Base-by-base conservation (phyloP, 352 stramenopile species). In the Pythium scleroteichum region DNA sequence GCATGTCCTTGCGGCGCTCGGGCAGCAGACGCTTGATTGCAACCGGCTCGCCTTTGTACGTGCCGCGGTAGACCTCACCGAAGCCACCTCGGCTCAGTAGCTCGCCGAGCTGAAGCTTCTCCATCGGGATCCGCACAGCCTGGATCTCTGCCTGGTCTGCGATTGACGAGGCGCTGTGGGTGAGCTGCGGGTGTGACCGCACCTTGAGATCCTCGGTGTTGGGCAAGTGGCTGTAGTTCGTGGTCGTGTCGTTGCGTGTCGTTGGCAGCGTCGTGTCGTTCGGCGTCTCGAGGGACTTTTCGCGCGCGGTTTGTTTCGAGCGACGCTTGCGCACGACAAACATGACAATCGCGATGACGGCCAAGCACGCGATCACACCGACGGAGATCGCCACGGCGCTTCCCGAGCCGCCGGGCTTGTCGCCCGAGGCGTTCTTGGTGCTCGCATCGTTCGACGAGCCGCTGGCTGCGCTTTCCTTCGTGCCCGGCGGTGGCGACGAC, bases 131-230 rank as follows among this genome's bases (percentile, higher is more conserved):
- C 1, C 69, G 65, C 38, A 66, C 61, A 3, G 62, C 71, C 16
- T 52, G 40, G 59, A 81, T 68, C 23, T 68, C 56, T 16, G 71
- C 59, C 53, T 85, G 70, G 8, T 84, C 72, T 64, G 71, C 78
- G 24, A 58, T 19, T 6, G 55, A 23, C 1, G 55, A 56, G 7
- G 33, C 22, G 17, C 32, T 44, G 20, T 60, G 23, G 8, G 42
- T 41, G 4, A 20, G 38, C 24, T 59, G 12, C 13, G 19, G 26
- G 42, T 24, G 17, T 3, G 52, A 26, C 10, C 29, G 26, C 19
- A 63, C 24, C 16, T 38, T 38, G 4, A 50, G 33, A 20, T 51
- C 55, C 10, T 54, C 48, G 14, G 55, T 63, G 35, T 55, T 38
- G 22, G 55, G 55, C 55, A 63, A 39, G 55, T 63, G 39, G 45